Evolutionary conservation across 2,329 filamentous ascomycete species (phyloP).

Genomic region (Rutstroemia sydowiana): DNA sequence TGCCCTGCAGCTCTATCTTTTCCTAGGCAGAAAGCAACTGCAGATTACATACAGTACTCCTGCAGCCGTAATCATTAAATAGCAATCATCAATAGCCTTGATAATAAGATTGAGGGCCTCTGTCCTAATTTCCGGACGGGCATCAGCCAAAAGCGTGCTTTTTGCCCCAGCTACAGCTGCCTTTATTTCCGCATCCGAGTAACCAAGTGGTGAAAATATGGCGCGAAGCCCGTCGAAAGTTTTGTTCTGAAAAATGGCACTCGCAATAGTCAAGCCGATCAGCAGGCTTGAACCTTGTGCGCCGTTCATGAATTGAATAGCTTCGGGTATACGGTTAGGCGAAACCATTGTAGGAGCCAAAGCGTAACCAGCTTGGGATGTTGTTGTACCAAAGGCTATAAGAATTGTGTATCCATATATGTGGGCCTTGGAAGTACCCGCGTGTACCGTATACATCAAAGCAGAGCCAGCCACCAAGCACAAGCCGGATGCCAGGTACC

Average conservation of each 20-base stretch:
- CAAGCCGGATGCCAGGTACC: background rate
- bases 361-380: constrained; percentile 30
- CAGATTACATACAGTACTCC: too few relatives aligned
- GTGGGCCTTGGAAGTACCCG: background rate
- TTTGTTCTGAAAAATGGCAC: constrained; percentile 32
- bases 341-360: constrained; percentile 30
- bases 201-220: too few relatives aligned
- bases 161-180: too few relatives aligned
- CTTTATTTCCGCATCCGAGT: too few relatives aligned
- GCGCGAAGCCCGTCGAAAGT: too few relatives aligned
- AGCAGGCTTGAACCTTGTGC: constrained; percentile 29
- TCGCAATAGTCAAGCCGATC: constrained; percentile 31
- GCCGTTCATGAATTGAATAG: constrained; percentile 29
- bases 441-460: background rate
- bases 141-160: too few relatives aligned
- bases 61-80: too few relatives aligned
- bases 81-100: too few relatives aligned
- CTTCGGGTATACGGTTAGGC: constrained; percentile 23
- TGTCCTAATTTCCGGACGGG: too few relatives aligned
- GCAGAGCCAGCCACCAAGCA: background rate
- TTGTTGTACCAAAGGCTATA: constrained; percentile 33
- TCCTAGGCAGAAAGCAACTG: too few relatives aligned
- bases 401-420: background rate
- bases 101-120: too few relatives aligned
- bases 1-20: too few relatives aligned